Evolutionary conservation across 2,329 filamentous ascomycete genomes (phyloP).

Genomic region (Pleoardoris graminearum): DNA sequence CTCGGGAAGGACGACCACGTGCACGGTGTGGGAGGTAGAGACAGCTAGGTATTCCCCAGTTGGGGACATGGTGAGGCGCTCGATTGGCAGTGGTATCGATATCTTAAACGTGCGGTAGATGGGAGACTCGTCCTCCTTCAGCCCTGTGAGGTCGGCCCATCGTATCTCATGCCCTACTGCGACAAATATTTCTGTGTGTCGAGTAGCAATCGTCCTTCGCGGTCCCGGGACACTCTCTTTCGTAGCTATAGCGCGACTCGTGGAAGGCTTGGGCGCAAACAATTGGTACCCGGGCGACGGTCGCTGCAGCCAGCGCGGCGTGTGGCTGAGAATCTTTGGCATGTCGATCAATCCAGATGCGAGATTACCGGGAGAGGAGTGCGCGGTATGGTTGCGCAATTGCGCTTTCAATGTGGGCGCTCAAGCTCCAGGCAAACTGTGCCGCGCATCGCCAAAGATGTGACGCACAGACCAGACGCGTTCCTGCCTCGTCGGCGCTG

Average conservation of each 20-base stretch:
- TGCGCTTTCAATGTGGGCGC: not conserved
- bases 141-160: conserved; percentile 80
- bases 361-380: not conserved
- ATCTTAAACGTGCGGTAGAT: conserved; percentile 64
- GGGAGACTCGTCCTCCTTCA: conserved; percentile 63
- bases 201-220: conserved; percentile 69
- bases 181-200: conserved; percentile 86
- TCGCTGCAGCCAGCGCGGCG: conserved; percentile 82
- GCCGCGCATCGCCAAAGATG: not conserved
- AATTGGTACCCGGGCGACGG: conserved; percentile 77
- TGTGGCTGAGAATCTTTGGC: conserved; percentile 85
- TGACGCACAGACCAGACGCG: conserved; percentile 4
- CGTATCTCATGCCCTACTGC: conserved; percentile 87
- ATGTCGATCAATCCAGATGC: conserved; percentile 53
- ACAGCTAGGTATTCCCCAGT: conserved; percentile 81
- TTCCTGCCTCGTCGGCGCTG: not conserved
- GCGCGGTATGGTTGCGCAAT: not conserved
- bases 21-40: conserved; percentile 82
- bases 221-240: conserved; percentile 45
- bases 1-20: conserved; percentile 84
- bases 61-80: conserved; percentile 83
- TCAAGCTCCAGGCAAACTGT: not conserved
- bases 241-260: conserved; percentile 33
- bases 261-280: conserved; percentile 62
- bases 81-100: conserved; percentile 78